Base-by-base conservation (phyloP, 2,329 filamentous ascomycete species). In the Aurifilum marmelostoma region DNA sequence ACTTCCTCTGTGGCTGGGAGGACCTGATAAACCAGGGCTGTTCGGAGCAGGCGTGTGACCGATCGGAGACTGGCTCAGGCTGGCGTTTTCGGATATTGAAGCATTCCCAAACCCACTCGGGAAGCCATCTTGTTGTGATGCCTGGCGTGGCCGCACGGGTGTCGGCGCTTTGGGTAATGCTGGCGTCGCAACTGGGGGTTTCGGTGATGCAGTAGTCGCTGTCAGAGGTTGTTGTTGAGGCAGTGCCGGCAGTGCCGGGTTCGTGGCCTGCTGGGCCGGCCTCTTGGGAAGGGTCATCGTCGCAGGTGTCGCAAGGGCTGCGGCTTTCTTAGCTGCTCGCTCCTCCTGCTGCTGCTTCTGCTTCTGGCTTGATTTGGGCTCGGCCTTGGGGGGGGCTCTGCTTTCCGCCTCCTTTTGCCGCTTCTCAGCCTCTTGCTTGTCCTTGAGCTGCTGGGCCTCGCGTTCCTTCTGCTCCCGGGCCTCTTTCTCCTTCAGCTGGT, bases 81-180 rank as follows among this genome's bases (percentile, higher is more conserved):
- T 89, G 24, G 83, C 81, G 9, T 84, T 83, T 56, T 81, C 82
- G 71, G 91, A 85, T 76, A 91, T 88, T 1, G 92, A 90, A 2
- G 89, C 87, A 16, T 74, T 67, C 71, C 91, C 89, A 3, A 93
- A 92, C 64, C 89, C 91, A 8, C 88, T 87, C 9, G 87, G 84
- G 76, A 90, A 88, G 12, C 89, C 89, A 34, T 90, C 91, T 77
- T 96, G 93, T 72, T 97, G 93, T 11, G 93, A 96, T 61, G 88
- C 81, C 71, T 94, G 92, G 67, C 93, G 89, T 50, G 89, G 87
- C 71, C 92, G 91, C 72, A 89, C 91, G 11, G 94, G 92, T 16
- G 92, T 94, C 6, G 93, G 89, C 27, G 90, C 90, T 78, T 97
- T 97, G 16, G 94, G 90, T 61, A 97, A 81, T 34, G 89, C 90